Percentiles rank a stretch among this genome's conserved stretches.
Evolutionary conservation across 2,329 filamentous ascomycete genomes (phyloP).

Genomic region (Pseudopithomyces chartarum): DNA sequence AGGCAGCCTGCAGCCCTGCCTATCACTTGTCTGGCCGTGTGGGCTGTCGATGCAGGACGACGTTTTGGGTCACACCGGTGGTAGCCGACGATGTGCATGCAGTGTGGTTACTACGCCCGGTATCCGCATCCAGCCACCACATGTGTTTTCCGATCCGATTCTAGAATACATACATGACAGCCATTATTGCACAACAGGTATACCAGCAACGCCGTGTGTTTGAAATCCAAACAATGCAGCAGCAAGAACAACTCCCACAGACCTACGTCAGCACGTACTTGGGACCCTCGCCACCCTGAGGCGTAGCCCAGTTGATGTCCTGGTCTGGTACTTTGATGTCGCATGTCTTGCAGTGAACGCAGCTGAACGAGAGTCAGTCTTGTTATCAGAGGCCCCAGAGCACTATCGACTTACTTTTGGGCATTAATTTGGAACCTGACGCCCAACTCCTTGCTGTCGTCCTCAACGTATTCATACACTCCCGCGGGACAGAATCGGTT

Average conservation of each 20-base stretch:
- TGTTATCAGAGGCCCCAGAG: background rate
- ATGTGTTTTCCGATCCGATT: background rate
- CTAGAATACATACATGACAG: slow-evolving; percentile 7
- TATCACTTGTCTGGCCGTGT: background rate
- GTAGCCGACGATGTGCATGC: background rate
- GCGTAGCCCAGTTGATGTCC: slow-evolving; percentile 91
- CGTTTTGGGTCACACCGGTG: background rate
- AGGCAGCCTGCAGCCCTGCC: no score
- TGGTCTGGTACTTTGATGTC: slow-evolving; percentile 97
- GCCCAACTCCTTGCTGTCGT: slow-evolving; percentile 81
- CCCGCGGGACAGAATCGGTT: slow-evolving; percentile 97
- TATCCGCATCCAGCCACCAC: slow-evolving; percentile 6
- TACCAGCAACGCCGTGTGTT: slow-evolving; percentile 2
- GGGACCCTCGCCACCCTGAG: slow-evolving; percentile 82
- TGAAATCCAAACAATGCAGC: slow-evolving; percentile 5
- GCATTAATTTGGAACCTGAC: slow-evolving; percentile 97
- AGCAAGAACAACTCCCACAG: background rate
- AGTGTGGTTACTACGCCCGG: background rate
- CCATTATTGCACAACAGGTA: slow-evolving; percentile 3
- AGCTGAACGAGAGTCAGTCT: slow-evolving; percentile 61
- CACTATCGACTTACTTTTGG: slow-evolving; percentile 76
- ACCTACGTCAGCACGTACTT: slow-evolving; percentile 66
- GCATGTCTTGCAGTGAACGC: slow-evolving; percentile 99
- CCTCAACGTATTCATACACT: slow-evolving; percentile 98
- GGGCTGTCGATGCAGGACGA: background rate